Base-by-base conservation (phyloP, 805 yeast genomes). In the Starmerella geochares region DNA sequence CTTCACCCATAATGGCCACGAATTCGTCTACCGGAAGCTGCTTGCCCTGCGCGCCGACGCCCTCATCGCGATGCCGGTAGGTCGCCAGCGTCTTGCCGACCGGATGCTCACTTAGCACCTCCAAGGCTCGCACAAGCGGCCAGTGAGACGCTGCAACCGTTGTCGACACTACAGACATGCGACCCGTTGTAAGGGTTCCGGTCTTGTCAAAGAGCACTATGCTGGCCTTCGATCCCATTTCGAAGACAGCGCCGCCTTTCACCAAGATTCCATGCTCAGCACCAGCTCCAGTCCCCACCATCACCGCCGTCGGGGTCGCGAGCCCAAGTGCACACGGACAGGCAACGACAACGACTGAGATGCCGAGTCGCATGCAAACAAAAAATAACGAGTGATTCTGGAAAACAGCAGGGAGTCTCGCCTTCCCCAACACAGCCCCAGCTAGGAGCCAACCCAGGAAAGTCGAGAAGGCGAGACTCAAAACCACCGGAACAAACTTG, bases 241-340 rank as follows among this genome's bases (percentile, higher is more conserved):
- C 97, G 54, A 92, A 73, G 14, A 84, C 77, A 46, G 83, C 94
- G 20, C 96, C 98, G 43, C 96, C 95, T 65, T 90, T 92, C 60
- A 92, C 83, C 48, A 92, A 70, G 4, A 92, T 83, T 17, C 98
- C 97, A 64, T 86, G 73, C 13, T 76, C 66, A 0, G 98, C 97
- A 36, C 95, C 97, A 20, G 86, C 82, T 36, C 98, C 98, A 2
- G 97, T 90, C 8, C 96, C 98, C 2, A 92, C 98, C 96, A 94
- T 92, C 10, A 92, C 86, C 0, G 97, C 97, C 1, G 98, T 94
- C 1, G 99, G 99, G 0, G 97, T 95, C 3, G 96, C 96, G 46
- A 92, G 72, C 2, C 98, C 99, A 21, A 92, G 68, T 0, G 98
- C 97, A 73, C 98, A 92, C 0, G 99, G 99, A 67, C 99, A 92